Base-by-base conservation (phyloP, 2,329 filamentous ascomycete genomes). In the Ambrosiella cleistominuta region DNA sequence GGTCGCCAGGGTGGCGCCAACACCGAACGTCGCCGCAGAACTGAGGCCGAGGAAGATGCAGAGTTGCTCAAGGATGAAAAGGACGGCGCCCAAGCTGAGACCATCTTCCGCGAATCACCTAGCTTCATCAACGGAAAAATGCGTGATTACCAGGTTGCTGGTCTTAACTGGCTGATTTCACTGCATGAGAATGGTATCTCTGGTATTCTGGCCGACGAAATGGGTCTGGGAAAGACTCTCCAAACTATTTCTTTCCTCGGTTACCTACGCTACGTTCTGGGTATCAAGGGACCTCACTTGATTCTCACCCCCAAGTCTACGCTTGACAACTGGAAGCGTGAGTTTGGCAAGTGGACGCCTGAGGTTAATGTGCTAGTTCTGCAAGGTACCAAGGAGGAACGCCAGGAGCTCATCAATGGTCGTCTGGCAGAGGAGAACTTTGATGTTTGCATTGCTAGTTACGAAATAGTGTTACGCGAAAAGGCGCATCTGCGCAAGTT, bases 141-240 rank as follows among this genome's bases (percentile, higher is more conserved):
- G 88, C 83, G 93, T 67, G 93, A 98, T 70, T 98, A 98, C 71
- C 93, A 98, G 70, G 77, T 98, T 64, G 86, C 88, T 39, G 93
- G 93, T 63, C 76, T 98, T 64, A 98, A 98, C 70, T 98, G 93
- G 93, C 79, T 98, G 51, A 89, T 98, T 64, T 97, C 90, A 11
- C 78, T 98, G 5, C 93, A 98, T 66, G 93, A 98, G 70, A 98
- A 98, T 66, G 93, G 93, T 74, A 98, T 98, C 64, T 97, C 91
- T 17, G 93, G 93, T 64, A 98, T 98, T 62, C 75, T 98, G 54
- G 93, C 93, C 61, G 93, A 98, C 67, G 93, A 98, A 72, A 98
- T 98, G 93, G 93, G 93, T 70, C 77, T 98, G 17, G 93, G 93
- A 66, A 98, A 98, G 75, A 98, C 93, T 0, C 72, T 98, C 36